Evolutionary conservation across 1,284 basidiomycete genomes (phyloP).

Genomic region (Ceratobasidium sp.): DNA sequence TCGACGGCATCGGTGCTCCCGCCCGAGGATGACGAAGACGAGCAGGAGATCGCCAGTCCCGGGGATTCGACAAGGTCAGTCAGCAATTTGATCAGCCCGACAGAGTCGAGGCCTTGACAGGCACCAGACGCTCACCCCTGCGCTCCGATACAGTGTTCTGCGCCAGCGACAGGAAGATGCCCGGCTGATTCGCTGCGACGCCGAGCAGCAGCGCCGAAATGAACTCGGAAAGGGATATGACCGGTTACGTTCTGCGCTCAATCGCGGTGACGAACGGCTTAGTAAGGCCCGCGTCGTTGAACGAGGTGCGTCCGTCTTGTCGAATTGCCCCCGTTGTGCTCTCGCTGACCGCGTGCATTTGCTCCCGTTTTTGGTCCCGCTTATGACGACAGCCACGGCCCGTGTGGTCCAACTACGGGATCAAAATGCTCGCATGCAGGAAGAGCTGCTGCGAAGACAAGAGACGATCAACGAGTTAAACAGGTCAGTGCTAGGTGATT

Average conservation of each 20-base stretch:
- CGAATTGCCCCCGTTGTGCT: background rate
- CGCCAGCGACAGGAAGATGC: constrained; percentile 39
- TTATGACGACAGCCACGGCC: constrained; percentile 34
- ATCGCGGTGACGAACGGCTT: constrained; percentile 39
- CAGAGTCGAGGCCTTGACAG: too few relatives aligned
- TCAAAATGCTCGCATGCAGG: constrained; percentile 31
- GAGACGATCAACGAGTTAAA: constrained; percentile 32
- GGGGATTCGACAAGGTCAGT: constrained; percentile 17
- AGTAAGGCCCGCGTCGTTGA: constrained; percentile 37
- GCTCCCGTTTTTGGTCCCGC: constrained; percentile 21
- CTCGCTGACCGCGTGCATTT: too few relatives aligned
- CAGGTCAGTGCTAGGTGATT: constrained; percentile 6
- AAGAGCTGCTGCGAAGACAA: constrained; percentile 28
- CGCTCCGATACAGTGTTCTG: background rate
- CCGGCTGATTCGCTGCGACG: constrained; percentile 40
- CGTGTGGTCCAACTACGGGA: constrained; percentile 35
- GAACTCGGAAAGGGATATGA: constrained; percentile 38
- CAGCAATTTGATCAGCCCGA: background rate
- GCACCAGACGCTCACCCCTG: too few relatives aligned
- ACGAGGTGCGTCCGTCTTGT: constrained; percentile 33
- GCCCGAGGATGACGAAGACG: constrained; percentile 10
- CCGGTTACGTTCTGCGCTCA: constrained; percentile 30
- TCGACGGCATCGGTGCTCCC: constrained; percentile 23
- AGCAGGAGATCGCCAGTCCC: background rate
- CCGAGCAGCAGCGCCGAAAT: constrained; percentile 41